phyloP scores from a whole-genome alignment of 1,139 yeast species.

The Citeromyces siamensis region DNA sequence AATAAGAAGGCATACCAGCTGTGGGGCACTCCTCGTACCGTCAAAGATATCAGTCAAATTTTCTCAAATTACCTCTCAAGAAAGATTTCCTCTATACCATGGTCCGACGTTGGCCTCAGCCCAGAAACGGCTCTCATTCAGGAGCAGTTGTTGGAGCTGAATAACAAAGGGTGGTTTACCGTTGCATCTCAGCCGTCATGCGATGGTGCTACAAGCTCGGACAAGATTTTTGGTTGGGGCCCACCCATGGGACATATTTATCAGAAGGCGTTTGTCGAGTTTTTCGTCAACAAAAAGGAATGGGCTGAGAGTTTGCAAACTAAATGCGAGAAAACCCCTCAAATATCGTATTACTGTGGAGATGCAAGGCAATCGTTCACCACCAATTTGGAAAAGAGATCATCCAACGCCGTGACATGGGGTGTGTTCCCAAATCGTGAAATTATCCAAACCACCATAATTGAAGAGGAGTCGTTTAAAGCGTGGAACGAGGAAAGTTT shows the following conservation, averaged over 20 bases:
- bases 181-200: constrained; percentile 95
- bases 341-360: constrained; percentile 63
- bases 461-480: constrained; percentile 76
- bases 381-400: constrained; percentile 40
- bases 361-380: constrained; percentile 44
- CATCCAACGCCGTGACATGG: constrained; percentile 82
- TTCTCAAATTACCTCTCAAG: constrained; percentile 69
- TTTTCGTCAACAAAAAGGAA: constrained; percentile 57
- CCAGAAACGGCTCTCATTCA: constrained; percentile 90
- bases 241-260: constrained; percentile 82
- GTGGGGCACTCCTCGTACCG: constrained; percentile 77
- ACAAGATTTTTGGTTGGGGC: constrained; percentile 93
- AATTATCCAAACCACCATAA: constrained; percentile 77
- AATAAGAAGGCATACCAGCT: constrained; percentile 54
- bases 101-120: constrained; percentile 79
- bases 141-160: constrained; percentile 74
- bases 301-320: constrained; percentile 52
- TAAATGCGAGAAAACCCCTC: constrained; percentile 31
- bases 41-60: constrained; percentile 50
- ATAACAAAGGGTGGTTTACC: constrained; percentile 68
- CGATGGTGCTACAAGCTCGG: constrained; percentile 63
- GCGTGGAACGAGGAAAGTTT: constrained; percentile 97
- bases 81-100: constrained; percentile 70
- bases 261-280: constrained; percentile 90
- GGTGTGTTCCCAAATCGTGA: constrained; percentile 88